Conservation (phyloP, 306 rosid genomes). For the Vicia sativa region DNA sequence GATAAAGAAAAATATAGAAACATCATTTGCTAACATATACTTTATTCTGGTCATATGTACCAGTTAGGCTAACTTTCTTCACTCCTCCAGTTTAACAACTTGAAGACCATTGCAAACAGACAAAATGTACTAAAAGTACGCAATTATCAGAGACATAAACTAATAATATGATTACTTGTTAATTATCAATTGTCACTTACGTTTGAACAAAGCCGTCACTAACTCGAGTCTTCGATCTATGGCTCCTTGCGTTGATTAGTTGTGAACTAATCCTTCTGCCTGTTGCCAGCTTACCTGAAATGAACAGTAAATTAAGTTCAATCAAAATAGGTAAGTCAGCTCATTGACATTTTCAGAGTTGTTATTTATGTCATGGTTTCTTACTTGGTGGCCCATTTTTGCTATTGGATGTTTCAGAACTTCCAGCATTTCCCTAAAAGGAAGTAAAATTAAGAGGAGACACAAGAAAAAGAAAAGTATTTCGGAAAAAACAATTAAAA, state of each 20-base stretch:
- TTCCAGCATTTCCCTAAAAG: constrained; percentile 62
- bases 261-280: constrained; percentile 50
- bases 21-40: neutral
- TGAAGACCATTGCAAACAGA: constrained; percentile 23
- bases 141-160: constrained; percentile 11
- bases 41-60: neutral
- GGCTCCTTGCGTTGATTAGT: constrained; percentile 51
- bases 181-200: constrained; percentile 54
- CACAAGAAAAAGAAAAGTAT: constrained; percentile 27
- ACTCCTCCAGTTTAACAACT: constrained; percentile 20
- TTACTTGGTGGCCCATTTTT: constrained; percentile 53
- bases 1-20: neutral
- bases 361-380: constrained; percentile 26
- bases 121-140: constrained; percentile 13
- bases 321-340: constrained; percentile 9
- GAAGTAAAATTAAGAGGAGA: constrained; percentile 23
- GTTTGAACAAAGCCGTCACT: constrained; percentile 71
- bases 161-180: constrained; percentile 26
- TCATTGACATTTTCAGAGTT: constrained; percentile 28
- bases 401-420: constrained; percentile 45
- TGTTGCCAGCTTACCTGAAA: constrained; percentile 55
- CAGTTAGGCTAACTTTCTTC: constrained; percentile 11
- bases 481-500: neutral
- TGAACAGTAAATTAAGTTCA: constrained; percentile 31
- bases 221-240: constrained; percentile 55